Evolutionary conservation across 78 protist genomes (phyloP), one percentile per base, ranked within the genome.

Genomic region (Polysphondylium violaceum): DNA sequence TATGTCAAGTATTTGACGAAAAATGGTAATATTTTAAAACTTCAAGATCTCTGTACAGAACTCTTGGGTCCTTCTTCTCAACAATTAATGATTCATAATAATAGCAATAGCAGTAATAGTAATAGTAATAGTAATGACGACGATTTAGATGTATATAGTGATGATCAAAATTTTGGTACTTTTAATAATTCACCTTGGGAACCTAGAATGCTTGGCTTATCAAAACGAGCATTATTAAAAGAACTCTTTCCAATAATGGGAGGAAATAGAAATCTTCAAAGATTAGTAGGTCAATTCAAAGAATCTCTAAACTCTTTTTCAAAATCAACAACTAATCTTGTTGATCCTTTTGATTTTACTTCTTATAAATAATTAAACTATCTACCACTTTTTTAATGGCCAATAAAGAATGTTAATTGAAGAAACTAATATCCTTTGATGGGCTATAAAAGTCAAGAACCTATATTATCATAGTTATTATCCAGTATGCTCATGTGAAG

Each of bases 241-340:
- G 91, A 83, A n/a, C 23, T 83, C 6, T 36, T 83, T 9, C 91
- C 77, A 43, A 53, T 58, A 8, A 83, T 83, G 21, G 77, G 81
- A 19, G n/a, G 47, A 7, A 83, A 83, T 51, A 51, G 91, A 55
- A 58, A 17, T 29, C 64, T 83, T 40, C 91, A 83, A 69, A 67
- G 91, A 69, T 21, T 83, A 43, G 91, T 83, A 31, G 71, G 79
- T 58, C 91, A 83, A 59, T 83, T 40, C 29, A 83, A 43, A 83
- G 91, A 83, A 31, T 69, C 91, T 3, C 67, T 83, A 23, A 65
- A 58, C 35, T 17, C 41, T 31, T 78, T 40, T 36, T n/a, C 67
- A 19, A 27, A 44, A 33, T 19, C 31, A 14, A 55, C 17, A 1
- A 44, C 29, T 19, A 40, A 47, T 67, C 9, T 73, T 35, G 5